Conservation (phyloP, 345 rosid genomes). For the Streptanthus diversifolius region DNA sequence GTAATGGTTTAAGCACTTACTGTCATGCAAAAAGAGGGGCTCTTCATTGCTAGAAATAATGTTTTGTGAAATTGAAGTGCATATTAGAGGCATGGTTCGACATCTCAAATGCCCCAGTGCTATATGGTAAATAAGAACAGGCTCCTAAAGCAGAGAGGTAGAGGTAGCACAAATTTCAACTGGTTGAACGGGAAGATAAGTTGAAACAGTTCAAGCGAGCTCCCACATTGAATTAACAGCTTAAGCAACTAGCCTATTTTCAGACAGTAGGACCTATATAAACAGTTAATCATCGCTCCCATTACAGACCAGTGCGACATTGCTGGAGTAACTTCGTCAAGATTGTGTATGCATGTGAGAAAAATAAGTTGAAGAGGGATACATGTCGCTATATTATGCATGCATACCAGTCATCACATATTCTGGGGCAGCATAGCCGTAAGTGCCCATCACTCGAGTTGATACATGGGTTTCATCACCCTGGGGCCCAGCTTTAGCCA, state of each 20-base stretch:
- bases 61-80: background rate
- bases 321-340: background rate
- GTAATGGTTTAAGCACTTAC: background rate
- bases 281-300: background rate
- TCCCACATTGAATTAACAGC: conserved; percentile 1
- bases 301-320: background rate
- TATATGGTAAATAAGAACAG: background rate
- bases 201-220: background rate
- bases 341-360: conserved; percentile 4
- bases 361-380: background rate
- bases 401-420: conserved; percentile 95
- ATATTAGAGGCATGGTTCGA: conserved; percentile 1
- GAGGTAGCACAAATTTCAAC: background rate
- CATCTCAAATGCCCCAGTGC: background rate
- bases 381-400: background rate
- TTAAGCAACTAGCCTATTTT: conserved; percentile 1
- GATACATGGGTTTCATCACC: conserved; percentile 97
- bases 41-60: background rate
- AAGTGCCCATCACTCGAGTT: conserved; percentile 96
- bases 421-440: conserved; percentile 97
- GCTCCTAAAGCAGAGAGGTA: background rate
- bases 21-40: background rate
- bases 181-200: too few species aligned
- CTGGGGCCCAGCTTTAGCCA: conserved; percentile 98
- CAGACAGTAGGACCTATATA: background rate